Conservation (phyloP, 371 early-diverging fungal genomes). For the Mortierella sp. region DNA sequence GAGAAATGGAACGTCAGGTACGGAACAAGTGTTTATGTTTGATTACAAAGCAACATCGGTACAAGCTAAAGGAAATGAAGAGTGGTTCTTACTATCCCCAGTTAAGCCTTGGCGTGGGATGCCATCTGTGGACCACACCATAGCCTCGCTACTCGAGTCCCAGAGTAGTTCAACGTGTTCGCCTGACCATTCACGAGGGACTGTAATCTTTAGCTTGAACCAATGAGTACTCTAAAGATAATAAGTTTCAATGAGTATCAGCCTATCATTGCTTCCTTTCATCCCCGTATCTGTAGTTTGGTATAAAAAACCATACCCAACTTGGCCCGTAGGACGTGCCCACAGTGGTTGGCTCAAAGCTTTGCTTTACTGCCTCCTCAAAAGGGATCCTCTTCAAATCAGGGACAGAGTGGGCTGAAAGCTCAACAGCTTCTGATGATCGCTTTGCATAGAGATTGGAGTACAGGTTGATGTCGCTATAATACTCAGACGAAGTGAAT, state of each 20-base stretch:
- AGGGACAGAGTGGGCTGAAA: constrained; percentile 83
- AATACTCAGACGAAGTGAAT: constrained; percentile 26
- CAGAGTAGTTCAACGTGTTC: constrained; percentile 82
- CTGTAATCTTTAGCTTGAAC: constrained; percentile 76
- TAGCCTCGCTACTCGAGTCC: constrained; percentile 89
- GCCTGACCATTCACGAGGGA: constrained; percentile 77
- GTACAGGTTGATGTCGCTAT: constrained; percentile 38
- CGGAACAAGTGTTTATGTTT: no score
- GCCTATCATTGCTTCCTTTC: not conserved
- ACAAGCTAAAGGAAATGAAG: not conserved
- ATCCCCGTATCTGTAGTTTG: no score
- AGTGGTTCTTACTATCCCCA: constrained; percentile 72
- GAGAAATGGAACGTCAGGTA: no score
- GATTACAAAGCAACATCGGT: no score
- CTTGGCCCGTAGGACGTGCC: constrained; percentile 90
- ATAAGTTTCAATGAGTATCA: not conserved
- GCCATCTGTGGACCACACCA: constrained; percentile 90
- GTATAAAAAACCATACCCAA: constrained; percentile 71
- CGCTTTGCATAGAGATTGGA: constrained; percentile 37
- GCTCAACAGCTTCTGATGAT: constrained; percentile 18
- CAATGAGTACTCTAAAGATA: constrained; percentile 86
- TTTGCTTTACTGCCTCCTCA: constrained; percentile 81
- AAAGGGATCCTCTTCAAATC: constrained; percentile 86
- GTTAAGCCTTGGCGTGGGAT: constrained; percentile 91
- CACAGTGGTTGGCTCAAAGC: constrained; percentile 71